phyloP scores from a whole-genome alignment of 2,329 filamentous ascomycete species.

The Arachnomyces sp. region DNA sequence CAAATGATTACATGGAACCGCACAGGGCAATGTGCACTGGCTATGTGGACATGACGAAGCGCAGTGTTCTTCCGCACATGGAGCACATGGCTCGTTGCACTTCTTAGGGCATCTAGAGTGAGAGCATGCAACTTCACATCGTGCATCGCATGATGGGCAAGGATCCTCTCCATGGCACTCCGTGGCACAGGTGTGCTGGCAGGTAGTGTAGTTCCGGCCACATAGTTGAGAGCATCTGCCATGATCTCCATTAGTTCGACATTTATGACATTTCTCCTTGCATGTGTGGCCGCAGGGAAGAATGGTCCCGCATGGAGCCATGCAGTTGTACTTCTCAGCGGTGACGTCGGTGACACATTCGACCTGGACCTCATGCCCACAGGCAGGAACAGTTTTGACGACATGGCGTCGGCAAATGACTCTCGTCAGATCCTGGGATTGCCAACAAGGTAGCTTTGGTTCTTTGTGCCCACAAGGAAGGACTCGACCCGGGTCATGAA shows the following conservation, averaged over 20 bases:
- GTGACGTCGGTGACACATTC: conserved; percentile 45
- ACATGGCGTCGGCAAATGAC: conserved; percentile 47
- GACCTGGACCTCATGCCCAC: conserved; percentile 47
- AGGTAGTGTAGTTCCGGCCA: conserved; percentile 45
- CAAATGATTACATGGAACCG: conserved; percentile 59
- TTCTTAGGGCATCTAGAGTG: conserved; percentile 50
- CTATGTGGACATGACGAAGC: conserved; percentile 50
- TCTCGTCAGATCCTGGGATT: conserved; percentile 35
- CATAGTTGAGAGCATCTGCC: conserved; percentile 44
- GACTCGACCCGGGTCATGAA: conserved; percentile 20
- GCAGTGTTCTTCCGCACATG: conserved; percentile 52
- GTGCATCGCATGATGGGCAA: conserved; percentile 23
- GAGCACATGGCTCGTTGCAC: conserved; percentile 55
- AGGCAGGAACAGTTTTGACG: conserved; percentile 44
- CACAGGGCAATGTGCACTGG: conserved; percentile 50
- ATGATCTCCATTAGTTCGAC: conserved; percentile 40
- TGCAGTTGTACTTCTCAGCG: conserved; percentile 40
- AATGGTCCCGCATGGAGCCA: conserved; percentile 36
- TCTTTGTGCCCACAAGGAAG: conserved; percentile 26
- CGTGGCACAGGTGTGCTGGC: conserved; percentile 47
- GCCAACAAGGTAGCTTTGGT: conserved; percentile 26
- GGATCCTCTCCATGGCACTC: conserved; percentile 44
- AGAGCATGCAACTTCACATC: conserved; percentile 50
- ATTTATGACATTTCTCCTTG: conserved; percentile 41
- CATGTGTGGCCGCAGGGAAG: conserved; percentile 56